phyloP scores from a whole-genome alignment of 306 rosid genomes.

The Inga leiocalycina region DNA sequence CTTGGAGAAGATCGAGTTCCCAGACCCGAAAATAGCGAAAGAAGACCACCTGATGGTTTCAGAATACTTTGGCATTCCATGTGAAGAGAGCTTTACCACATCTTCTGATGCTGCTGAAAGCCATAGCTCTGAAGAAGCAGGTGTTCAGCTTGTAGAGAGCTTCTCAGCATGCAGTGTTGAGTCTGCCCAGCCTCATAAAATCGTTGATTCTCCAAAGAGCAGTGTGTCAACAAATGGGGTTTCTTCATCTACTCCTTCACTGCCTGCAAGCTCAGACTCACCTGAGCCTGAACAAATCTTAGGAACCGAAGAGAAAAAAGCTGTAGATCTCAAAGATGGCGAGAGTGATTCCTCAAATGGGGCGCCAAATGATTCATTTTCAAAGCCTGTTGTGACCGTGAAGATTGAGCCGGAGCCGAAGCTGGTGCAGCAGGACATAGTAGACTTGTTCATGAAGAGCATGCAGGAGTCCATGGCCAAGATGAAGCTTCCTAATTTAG shows the following conservation, averaged over 20 bases:
- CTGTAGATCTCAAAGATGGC: slow-evolving; percentile 51
- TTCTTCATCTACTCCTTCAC: slow-evolving; percentile 47
- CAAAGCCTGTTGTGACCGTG: slow-evolving; percentile 58
- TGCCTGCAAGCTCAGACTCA: slow-evolving; percentile 56
- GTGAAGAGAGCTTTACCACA: slow-evolving; percentile 60
- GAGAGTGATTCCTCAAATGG: slow-evolving; percentile 59
- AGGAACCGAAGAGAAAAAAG: slow-evolving; percentile 46
- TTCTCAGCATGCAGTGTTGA: slow-evolving; percentile 53
- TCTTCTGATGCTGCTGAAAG: slow-evolving; percentile 54
- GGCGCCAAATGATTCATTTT: slow-evolving; percentile 44
- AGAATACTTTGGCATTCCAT: slow-evolving; percentile 71
- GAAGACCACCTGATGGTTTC: slow-evolving; percentile 92
- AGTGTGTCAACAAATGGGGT: slow-evolving; percentile 60
- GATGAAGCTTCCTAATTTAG: slow-evolving; percentile 90
- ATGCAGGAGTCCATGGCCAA: slow-evolving; percentile 98
- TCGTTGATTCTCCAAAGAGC: slow-evolving; percentile 71
- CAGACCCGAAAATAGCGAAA: slow-evolving; percentile 74
- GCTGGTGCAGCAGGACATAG: slow-evolving; percentile 93
- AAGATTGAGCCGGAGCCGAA: slow-evolving; percentile 70
- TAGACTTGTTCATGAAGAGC: slow-evolving; percentile 97
- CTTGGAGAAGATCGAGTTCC: slow-evolving; percentile 84
- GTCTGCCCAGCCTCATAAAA: slow-evolving; percentile 52
- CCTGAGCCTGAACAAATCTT: slow-evolving; percentile 54
- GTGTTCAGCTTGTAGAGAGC: slow-evolving; percentile 54
- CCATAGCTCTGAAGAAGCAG: slow-evolving; percentile 54